Conservation (phyloP, 73 alveolate genomes). For the Tetrahymena elliotti region DNA sequence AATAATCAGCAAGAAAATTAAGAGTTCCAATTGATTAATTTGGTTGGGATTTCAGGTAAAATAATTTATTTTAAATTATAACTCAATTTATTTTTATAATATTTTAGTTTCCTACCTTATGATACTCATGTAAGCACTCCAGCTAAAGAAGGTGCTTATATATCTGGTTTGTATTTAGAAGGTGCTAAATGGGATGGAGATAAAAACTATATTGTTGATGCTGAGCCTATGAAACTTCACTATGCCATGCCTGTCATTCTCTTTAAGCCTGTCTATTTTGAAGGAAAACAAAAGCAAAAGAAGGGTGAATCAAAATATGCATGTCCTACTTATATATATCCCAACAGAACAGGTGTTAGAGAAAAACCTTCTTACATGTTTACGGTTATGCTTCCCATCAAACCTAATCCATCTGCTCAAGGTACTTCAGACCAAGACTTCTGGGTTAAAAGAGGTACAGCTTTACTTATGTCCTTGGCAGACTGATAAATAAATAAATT, state of each 20-base stretch:
- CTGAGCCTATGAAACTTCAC: conserved; percentile 96
- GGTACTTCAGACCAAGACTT: conserved; percentile 61
- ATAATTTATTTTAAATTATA: background rate
- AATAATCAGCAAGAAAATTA: conserved; percentile 81
- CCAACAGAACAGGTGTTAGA: conserved; percentile 84
- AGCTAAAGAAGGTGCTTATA: conserved; percentile 81
- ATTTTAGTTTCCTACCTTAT: conserved; percentile 31
- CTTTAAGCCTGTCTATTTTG: conserved; percentile 70
- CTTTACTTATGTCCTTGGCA: conserved; percentile 78
- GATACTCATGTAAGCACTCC: conserved; percentile 55
- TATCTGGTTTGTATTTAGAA: conserved; percentile 79
- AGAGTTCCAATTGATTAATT: conserved; percentile 87
- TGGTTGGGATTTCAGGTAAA: conserved; percentile 57
- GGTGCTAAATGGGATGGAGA: conserved; percentile 99
- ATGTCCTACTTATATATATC: conserved; percentile 89
- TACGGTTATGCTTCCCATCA: conserved; percentile 68
- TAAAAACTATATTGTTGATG: conserved; percentile 84
- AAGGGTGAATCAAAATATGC: conserved; percentile 50
- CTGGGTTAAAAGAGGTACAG: conserved; percentile 97
- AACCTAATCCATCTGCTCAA: conserved; percentile 54
- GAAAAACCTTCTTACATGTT: conserved; percentile 89
- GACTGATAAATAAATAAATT: conserved; percentile 9
- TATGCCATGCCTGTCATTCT: conserved; percentile 92
- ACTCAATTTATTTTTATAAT: background rate
- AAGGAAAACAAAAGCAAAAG: conserved; percentile 28